A percentile compares a stretch with the other conserved stretches of the same genome.
These are phyloP conservation scores for Gautieria morchelliformis DNA, from an alignment of 768 basidiomycete species.

Conservation along the genomic window DNA sequence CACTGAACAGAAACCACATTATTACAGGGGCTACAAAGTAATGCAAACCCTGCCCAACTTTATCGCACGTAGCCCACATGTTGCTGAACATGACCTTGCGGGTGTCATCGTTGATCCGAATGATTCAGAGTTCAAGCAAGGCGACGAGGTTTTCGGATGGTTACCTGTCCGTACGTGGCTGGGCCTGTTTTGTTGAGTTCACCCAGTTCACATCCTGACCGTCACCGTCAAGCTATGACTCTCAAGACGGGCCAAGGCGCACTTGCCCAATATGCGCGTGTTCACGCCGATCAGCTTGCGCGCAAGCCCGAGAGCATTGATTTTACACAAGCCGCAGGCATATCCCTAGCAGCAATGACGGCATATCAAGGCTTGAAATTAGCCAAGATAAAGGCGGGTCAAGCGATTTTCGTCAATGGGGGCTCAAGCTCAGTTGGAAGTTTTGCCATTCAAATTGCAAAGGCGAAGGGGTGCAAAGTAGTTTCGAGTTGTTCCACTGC, in stretches of 20 bases:
- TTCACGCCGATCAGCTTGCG: conserved; percentile 33
- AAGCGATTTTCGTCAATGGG: conserved; percentile 59
- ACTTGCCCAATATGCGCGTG: conserved; percentile 44
- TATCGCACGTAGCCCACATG: conserved; percentile 36
- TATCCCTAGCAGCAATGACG: conserved; percentile 49
- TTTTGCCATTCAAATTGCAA: conserved; percentile 68
- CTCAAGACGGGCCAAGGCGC: conserved; percentile 39
- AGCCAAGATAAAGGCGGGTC: conserved; percentile 44
- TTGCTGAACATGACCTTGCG: conserved; percentile 53
- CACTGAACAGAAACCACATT: background rate
- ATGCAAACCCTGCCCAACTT: conserved; percentile 41
- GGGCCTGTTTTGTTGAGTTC: background rate
- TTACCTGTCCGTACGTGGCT: conserved; percentile 28
- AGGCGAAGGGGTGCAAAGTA: conserved; percentile 49
- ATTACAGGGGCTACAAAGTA: conserved; percentile 47
- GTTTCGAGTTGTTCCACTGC: conserved; percentile 48
- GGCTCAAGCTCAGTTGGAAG: conserved; percentile 60
- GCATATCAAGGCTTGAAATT: conserved; percentile 45
- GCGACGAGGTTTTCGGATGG: conserved; percentile 58
- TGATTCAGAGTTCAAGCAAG: conserved; percentile 39
- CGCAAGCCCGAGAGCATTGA: conserved; percentile 34
- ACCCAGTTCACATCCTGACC: background rate
- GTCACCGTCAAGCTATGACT: conserved; percentile 15
- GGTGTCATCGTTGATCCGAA: conserved; percentile 53
- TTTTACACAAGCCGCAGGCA: conserved; percentile 49